A percentile compares a stretch with the other conserved stretches of the same genome.
Conservation (phyloP, 2,329 filamentous ascomycete species). For the Stachybotrys chartarum region DNA sequence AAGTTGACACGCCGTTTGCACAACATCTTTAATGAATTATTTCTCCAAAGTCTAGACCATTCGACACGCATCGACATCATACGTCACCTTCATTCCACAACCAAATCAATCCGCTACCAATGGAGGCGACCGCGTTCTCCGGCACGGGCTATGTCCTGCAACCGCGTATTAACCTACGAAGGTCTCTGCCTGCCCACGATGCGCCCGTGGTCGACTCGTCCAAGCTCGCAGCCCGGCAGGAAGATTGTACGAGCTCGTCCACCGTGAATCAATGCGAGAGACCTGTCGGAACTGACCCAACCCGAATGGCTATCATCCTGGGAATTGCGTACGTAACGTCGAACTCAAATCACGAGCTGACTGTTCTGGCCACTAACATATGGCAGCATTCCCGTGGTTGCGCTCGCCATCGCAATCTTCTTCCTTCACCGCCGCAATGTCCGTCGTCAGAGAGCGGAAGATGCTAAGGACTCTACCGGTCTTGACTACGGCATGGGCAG, state of each 20-base stretch:
- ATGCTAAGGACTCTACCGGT: conserved; percentile 79
- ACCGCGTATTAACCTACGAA: conserved; percentile 17
- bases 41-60: not conserved
- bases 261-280: conserved; percentile 49
- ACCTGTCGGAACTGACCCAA: conserved; percentile 44
- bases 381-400: conserved; percentile 65
- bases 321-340: conserved; percentile 58
- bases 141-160: conserved; percentile 14
- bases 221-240: conserved; percentile 8
- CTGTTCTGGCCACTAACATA: conserved; percentile 9
- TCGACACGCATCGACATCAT: not conserved
- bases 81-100: conserved; percentile 2
- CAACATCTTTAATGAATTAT: not conserved
- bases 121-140: conserved; percentile 11
- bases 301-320: conserved; percentile 59
- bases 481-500: conserved; percentile 83
- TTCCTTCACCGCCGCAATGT: conserved; percentile 75
- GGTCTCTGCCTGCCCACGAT: conserved; percentile 8
- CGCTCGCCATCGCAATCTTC: conserved; percentile 60
- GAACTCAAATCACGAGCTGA: not conserved
- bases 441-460: conserved; percentile 65
- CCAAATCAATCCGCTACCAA: conserved; percentile 4
- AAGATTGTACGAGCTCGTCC: conserved; percentile 10
- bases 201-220: conserved; percentile 4
- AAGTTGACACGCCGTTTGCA: not conserved